Evolutionary conservation across 192 early-diverging fungal species (phyloP), one percentile per base, ranked within the genome.

Genomic region (Chytriomyces sp.): DNA sequence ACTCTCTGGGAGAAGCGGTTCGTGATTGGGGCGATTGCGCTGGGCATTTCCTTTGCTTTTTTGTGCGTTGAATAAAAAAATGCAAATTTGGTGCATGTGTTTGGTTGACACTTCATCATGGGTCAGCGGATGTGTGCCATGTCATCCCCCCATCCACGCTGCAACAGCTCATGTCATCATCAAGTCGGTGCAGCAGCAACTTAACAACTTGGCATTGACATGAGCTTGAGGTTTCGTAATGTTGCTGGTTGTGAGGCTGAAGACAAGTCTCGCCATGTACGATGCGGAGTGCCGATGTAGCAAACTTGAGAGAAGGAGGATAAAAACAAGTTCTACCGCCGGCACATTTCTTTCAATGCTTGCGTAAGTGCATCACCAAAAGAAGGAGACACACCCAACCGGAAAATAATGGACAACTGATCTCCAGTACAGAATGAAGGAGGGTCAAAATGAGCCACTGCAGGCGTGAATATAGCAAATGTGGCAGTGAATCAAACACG

Each of bases 11-110:
- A 50, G 80, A 88, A 84, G 48, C 81, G 77, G 72, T 81, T 81
- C 53, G 82, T 83, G 79, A 88, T 86, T 68, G 84, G 86, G 16
- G 84, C 84, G 65, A 88, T 61, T 43, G 86, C 84, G 59, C 82
- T 83, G 20, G 84, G 53, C 77, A 78, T 78, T 65, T 57, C 28
- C 67, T 23, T 13, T 64, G 16, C 7, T 26, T 64, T 13, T 26
- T 13, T 13, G 8, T 64, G 62, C 13, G 63, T 43, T 13, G 24
- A 13, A 64, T 13, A 16, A 23, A 13, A 20, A 26, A 13, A 13
- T 23, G 63, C 63, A 11, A 16, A 20, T 16, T 11, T 23, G 18
- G 24, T 3, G 10, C 10, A 9, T 23, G 13, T 64, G 63, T 20
- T 23, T 3, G 13, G 63, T 20, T 16, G 1, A n/a, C 57, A 2